Percentiles rank a stretch among this genome's conserved stretches.
Evolutionary conservation across 805 yeast species (phyloP).

Genomic region (Candida xyloterini): DNA sequence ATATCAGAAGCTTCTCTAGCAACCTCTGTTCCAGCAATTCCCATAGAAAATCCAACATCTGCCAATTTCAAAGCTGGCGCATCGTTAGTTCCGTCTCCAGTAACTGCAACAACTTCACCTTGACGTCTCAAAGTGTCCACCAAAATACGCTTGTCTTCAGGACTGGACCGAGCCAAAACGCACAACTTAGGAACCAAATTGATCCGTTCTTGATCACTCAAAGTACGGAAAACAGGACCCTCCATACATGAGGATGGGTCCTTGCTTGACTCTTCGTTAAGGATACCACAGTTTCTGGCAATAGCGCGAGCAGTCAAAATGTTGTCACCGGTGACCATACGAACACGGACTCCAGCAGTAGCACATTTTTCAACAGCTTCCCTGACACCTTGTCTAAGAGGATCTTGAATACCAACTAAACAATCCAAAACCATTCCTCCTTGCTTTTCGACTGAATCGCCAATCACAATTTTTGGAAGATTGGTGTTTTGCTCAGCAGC

Average conservation of each 20-base stretch:
- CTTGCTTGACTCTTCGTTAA: constrained; percentile 47
- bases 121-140: constrained; percentile 74
- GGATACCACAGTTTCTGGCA: constrained; percentile 80
- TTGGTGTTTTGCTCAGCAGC: constrained; percentile 12
- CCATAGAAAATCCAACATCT: constrained; percentile 98
- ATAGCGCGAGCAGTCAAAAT: constrained; percentile 88
- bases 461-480: constrained; percentile 31
- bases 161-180: constrained; percentile 92
- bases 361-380: constrained; percentile 84
- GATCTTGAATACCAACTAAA: constrained; percentile 93
- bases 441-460: constrained; percentile 18
- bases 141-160: constrained; percentile 87
- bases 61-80: constrained; percentile 97
- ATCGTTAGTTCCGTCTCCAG: constrained; percentile 99
- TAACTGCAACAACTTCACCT: constrained; percentile 96
- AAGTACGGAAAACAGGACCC: constrained; percentile 82
- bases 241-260: constrained; percentile 74
- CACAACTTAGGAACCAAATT: constrained; percentile 67
- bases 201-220: constrained; percentile 54
- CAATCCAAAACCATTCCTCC: constrained; percentile 57
- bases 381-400: constrained; percentile 85
- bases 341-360: constrained; percentile 87
- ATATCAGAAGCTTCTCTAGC: constrained; percentile 98
- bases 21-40: constrained; percentile 96
- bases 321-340: constrained; percentile 99